phyloP scores from a whole-genome alignment of 169 alveolate genomes.

The Toxoplasma gondii region DNA sequence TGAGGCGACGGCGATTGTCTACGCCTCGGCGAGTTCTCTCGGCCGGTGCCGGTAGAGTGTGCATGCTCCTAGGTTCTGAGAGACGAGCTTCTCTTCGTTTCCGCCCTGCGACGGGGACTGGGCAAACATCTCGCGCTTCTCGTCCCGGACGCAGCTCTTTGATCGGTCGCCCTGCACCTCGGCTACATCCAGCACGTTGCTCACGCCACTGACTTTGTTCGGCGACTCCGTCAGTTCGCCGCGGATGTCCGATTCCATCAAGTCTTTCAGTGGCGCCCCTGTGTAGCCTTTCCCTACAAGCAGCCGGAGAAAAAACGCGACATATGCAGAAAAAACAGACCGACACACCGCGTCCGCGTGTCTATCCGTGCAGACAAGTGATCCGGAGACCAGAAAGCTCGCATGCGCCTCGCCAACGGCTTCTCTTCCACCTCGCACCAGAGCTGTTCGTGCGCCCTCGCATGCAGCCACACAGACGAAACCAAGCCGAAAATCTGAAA shows the following conservation, averaged over 20 bases:
- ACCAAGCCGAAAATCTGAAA: too few relatives aligned
- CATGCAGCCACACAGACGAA: too few relatives aligned
- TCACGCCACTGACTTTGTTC: slow-evolving; percentile 20
- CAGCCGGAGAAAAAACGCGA: background rate
- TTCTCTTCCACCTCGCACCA: too few relatives aligned
- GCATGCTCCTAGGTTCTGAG: background rate
- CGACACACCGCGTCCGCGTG: background rate
- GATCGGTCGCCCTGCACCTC: background rate
- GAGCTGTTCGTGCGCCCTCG: too few relatives aligned
- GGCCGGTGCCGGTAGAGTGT: slow-evolving; percentile 10
- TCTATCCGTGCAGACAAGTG: background rate
- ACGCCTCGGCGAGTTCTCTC: too few relatives aligned
- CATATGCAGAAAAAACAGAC: background rate
- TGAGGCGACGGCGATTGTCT: too few relatives aligned
- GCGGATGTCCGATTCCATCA: slow-evolving; percentile 63
- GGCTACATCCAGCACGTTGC: background rate
- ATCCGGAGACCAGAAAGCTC: background rate
- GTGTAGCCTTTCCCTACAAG: slow-evolving; percentile 62
- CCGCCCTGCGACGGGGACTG: background rate
- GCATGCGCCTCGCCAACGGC: too few relatives aligned
- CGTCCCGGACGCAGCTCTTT: background rate
- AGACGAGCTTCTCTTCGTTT: background rate
- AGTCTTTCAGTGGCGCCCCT: slow-evolving; percentile 30
- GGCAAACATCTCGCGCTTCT: background rate
- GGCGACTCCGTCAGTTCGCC: slow-evolving; percentile 65